Evolutionary conservation across 768 basidiomycete species (phyloP).

Genomic region (Kwoniella sp.): DNA sequence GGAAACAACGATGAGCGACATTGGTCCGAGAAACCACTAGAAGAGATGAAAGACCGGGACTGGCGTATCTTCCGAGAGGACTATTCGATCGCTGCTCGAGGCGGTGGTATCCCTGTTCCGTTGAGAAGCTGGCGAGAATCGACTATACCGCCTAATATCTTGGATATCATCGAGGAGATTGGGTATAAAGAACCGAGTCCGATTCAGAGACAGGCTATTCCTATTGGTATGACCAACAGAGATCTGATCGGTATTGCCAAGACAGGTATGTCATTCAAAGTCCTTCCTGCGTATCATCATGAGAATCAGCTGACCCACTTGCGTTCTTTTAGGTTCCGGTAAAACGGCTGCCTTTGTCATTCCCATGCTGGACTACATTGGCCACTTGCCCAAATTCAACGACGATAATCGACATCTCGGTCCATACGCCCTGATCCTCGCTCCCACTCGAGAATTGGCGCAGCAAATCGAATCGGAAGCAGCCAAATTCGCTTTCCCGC

Average conservation of each 20-base stretch:
- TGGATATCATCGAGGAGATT: conserved; percentile 82
- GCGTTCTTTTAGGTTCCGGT: conserved; percentile 72
- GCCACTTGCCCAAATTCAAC: conserved; percentile 75
- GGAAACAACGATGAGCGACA: conserved; percentile 88
- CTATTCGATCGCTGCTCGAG: conserved; percentile 91
- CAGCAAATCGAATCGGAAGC: conserved; percentile 96
- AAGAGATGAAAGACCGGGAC: conserved; percentile 95
- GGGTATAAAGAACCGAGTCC: conserved; percentile 97
- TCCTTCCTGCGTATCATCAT: background rate
- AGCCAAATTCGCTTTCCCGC: conserved; percentile 82
- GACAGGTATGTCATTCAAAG: conserved; percentile 66
- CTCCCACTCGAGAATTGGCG: conserved; percentile 96
- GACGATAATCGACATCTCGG: conserved; percentile 94
- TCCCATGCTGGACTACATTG: conserved; percentile 95
- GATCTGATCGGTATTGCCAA: conserved; percentile 99
- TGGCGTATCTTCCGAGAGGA: conserved; percentile 99
- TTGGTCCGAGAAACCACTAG: conserved; percentile 91
- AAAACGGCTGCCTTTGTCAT: conserved; percentile 99
- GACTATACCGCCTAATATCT: conserved; percentile 71
- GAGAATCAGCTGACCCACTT: background rate
- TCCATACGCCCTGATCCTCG: conserved; percentile 87
- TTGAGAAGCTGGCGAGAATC: conserved; percentile 91
- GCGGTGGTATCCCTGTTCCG: conserved; percentile 93
- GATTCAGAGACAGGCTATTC: conserved; percentile 97
- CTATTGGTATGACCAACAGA: conserved; percentile 94